Base-by-base conservation (phyloP, 192 early-diverging fungal genomes). In the Backusella liffmaniae region DNA sequence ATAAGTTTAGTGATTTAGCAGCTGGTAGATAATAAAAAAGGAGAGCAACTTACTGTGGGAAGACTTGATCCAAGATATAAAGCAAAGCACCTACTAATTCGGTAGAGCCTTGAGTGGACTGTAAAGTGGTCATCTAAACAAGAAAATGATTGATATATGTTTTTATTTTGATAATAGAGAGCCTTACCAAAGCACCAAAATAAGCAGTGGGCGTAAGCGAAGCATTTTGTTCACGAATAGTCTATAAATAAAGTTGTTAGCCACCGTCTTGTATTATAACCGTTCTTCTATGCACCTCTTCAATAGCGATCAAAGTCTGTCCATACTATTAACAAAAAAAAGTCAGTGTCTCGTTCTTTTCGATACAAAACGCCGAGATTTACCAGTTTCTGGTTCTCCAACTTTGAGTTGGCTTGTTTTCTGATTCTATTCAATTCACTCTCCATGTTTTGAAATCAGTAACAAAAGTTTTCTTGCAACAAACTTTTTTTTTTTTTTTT, bases 341-440 rank as follows among this genome's bases (percentile, higher is more conserved):
- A 72, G n/a, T 56, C 23, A 12, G n/a, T 59, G 18, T 10, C 23
- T 59, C 18, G 37, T 39, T 59, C 42, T 26, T 12, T 18, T 59
- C 56, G 56, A 59, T 21, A 26, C 2, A 23, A 26, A 56, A 56
- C 37, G 3, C 37, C n/a, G 18, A 26, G 51, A 32, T 72, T 46
- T 75, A 78, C 83, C 88, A 93, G 89, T 80, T 93, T 91, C 87
- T 97, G 96, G 84, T 95, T 95, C 37, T 89, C 89, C 53, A 94
- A 85, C 78, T 94, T 94, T 59, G 93, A 94, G 76, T 82, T 86
- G 41, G 90, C 77, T 75, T 97, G 94, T 39, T 86, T 83, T 72
- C 91, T 86, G 72, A 94, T 91, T 74, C 84, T 88, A 4, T 84
- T 84, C 67, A 91, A 85, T 62, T 87, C 80, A 71, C 78, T 79